Conservation (phyloP, 495 filamentous ascomycete species). For the Chaetomium tenue region DNA sequence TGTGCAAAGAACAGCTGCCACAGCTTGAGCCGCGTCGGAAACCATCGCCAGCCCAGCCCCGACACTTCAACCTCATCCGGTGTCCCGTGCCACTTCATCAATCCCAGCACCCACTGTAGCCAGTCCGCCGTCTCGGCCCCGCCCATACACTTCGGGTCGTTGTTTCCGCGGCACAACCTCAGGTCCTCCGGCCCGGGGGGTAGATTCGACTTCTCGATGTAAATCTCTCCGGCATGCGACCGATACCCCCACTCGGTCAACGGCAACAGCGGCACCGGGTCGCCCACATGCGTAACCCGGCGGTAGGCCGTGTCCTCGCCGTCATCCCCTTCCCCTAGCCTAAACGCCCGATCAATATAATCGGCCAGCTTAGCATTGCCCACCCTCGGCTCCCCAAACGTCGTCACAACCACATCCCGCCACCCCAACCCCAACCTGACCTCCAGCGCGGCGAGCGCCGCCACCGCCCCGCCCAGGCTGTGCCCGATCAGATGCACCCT, state of each 20-base stretch:
- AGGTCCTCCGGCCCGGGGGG: constrained; percentile 67
- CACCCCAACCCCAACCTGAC: constrained; percentile 55
- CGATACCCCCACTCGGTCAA: constrained; percentile 82
- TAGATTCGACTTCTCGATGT: constrained; percentile 67
- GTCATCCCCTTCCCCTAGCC: constrained; percentile 34
- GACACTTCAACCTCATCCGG: constrained; percentile 11
- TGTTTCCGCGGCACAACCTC: constrained; percentile 64
- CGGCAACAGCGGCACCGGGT: constrained; percentile 88
- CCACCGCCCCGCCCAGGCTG: constrained; percentile 89
- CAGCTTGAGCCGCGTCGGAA: constrained; percentile 66
- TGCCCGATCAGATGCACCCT: constrained; percentile 79
- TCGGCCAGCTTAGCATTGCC: constrained; percentile 70
- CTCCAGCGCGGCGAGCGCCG: constrained; percentile 81
- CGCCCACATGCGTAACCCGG: constrained; percentile 78
- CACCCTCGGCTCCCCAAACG: constrained; percentile 86
- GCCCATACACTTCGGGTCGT: constrained; percentile 68
- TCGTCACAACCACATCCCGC: constrained; percentile 70
- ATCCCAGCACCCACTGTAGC: constrained; percentile 20
- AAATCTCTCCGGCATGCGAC: constrained; percentile 83
- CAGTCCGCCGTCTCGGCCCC: constrained; percentile 47
- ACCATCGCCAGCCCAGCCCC: constrained; percentile 27
- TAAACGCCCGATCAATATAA: constrained; percentile 68
- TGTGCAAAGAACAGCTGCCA: constrained; percentile 95
- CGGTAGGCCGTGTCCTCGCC: constrained; percentile 54
- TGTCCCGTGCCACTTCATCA: neutral